These are phyloP conservation scores for Xanthoceras sorbifolium DNA, from an alignment of 345 rosid genomes.

Conservation along the genomic window DNA sequence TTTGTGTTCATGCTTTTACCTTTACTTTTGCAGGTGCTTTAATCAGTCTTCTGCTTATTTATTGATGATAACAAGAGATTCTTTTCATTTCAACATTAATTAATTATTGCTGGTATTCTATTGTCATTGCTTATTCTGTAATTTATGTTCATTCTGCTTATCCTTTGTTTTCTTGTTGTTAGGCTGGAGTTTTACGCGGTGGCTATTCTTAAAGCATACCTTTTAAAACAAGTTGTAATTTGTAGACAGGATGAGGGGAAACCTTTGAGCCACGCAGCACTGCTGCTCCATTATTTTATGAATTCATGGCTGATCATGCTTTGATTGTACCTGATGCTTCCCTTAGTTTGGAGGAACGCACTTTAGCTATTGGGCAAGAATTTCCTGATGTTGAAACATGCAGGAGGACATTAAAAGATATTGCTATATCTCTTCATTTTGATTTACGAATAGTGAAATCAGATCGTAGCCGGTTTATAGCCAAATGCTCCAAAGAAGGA, in stretches of 20 bases:
- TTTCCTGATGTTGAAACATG: conserved; percentile 98
- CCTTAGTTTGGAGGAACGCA: conserved; percentile 36
- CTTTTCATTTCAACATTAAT: conserved; percentile 1
- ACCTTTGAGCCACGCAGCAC: conserved; percentile 23
- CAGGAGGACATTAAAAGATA: conserved; percentile 89
- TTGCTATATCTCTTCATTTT: conserved; percentile 92
- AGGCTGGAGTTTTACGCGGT: conserved; percentile 28
- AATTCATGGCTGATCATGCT: conserved; percentile 72
- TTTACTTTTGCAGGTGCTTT: neutral
- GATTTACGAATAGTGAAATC: conserved; percentile 98
- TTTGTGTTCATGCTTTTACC: neutral
- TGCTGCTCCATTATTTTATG: conserved; percentile 23
- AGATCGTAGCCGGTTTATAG: conserved; percentile 95
- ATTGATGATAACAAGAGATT: neutral
- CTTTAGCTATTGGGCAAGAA: conserved; percentile 82
- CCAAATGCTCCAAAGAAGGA: conserved; percentile 99
- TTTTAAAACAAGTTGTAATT: conserved; percentile 13
- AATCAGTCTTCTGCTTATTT: neutral
- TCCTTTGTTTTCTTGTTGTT: conserved; percentile 16
- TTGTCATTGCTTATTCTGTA: neutral
- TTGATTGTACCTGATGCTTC: conserved; percentile 48
- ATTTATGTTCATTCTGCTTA: conserved; percentile 14
- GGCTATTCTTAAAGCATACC: conserved; percentile 17
- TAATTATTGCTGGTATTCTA: neutral
- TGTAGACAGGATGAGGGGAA: conserved; percentile 26